A percentile compares a stretch with the other conserved stretches of the same genome.
These are phyloP conservation scores for Russula olivacea DNA, from an alignment of 768 basidiomycete species.

Conservation along the genomic window DNA sequence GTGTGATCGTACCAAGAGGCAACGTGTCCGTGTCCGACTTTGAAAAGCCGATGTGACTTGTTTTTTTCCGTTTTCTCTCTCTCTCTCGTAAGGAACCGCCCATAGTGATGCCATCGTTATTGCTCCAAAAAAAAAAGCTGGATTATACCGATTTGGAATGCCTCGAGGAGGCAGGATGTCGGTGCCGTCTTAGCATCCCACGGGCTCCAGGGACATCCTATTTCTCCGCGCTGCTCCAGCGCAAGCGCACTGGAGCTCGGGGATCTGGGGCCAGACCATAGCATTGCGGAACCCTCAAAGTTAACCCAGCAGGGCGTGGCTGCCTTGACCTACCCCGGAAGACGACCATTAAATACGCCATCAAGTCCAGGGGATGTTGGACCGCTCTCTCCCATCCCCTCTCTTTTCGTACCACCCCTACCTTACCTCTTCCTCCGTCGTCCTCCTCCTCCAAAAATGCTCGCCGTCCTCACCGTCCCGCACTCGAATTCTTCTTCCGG, in stretches of 20 bases:
- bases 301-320: slow-evolving; percentile 18
- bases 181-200: slow-evolving; percentile 11
- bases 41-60: slow-evolving; percentile 12
- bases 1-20: slow-evolving; percentile 17
- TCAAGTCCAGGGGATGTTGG: slow-evolving; percentile 1
- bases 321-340: slow-evolving; percentile 19
- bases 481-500: slow-evolving; percentile 5
- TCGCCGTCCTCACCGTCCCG: slow-evolving; percentile 15
- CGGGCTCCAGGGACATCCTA: slow-evolving; percentile 5
- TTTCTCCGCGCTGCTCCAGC: slow-evolving; percentile 21
- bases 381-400: neutral
- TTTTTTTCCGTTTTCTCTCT: too few species aligned
- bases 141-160: slow-evolving; percentile 17
- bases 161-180: slow-evolving; percentile 19
- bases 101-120: slow-evolving; percentile 17
- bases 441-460: slow-evolving; percentile 8
- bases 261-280: slow-evolving; percentile 17
- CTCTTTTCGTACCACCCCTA: neutral
- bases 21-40: slow-evolving; percentile 14
- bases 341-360: slow-evolving; percentile 17
- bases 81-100: slow-evolving; percentile 6
- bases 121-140: neutral
- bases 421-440: neutral
- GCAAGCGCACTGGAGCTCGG: slow-evolving; percentile 10
- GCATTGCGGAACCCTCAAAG: slow-evolving; percentile 20